Conservation (phyloP, 176 grass and related monocot genomes). For the Triticum turgidum region DNA sequence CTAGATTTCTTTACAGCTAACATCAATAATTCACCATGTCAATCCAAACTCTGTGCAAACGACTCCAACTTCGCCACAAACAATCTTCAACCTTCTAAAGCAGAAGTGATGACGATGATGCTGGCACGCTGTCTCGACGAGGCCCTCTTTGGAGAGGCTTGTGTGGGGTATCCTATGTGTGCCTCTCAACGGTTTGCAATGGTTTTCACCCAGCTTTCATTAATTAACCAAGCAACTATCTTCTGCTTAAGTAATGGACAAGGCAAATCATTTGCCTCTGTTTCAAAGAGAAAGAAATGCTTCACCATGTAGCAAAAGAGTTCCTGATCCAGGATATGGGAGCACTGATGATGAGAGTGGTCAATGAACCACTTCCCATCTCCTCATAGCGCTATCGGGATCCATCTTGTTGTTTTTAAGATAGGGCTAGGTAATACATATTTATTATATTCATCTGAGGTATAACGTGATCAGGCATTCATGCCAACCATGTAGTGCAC, state of each 20-base stretch:
- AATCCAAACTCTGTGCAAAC: no score
- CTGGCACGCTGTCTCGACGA: no score
- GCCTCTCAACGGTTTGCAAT: no score
- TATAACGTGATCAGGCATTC: background rate
- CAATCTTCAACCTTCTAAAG: no score
- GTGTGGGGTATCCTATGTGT: no score
- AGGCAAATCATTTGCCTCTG: no score
- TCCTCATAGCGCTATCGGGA: background rate
- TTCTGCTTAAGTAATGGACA: background rate
- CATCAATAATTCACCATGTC: background rate
- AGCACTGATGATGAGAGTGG: background rate
- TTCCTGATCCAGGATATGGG: background rate
- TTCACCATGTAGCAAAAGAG: background rate
- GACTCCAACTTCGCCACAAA: no score
- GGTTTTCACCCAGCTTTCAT: no score
- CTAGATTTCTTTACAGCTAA: background rate
- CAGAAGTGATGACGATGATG: no score
- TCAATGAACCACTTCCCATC: background rate
- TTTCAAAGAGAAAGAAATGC: no score
- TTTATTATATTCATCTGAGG: background rate
- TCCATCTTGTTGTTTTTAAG: background rate
- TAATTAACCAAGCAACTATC: background rate
- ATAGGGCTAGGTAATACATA: background rate
- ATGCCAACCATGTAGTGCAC: background rate
- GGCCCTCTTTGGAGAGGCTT: no score